A percentile compares a stretch with the other conserved stretches of the same genome.
Conservation (phyloP, 2,329 filamentous ascomycete species). For the Emericellopsis atlantica region DNA sequence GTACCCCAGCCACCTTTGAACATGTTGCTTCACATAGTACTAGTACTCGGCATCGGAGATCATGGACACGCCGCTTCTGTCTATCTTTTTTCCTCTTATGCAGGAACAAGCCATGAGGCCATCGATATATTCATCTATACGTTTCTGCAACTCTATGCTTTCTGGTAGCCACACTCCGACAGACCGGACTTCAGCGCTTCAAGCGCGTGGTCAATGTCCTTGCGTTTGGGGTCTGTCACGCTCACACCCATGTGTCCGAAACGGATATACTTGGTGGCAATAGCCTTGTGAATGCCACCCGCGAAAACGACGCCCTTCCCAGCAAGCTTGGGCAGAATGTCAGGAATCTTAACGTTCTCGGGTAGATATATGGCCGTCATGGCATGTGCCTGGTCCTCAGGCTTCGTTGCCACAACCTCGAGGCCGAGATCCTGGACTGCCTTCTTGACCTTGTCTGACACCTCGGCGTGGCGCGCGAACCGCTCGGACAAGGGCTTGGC, state of each 20-base stretch:
- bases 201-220: constrained; percentile 76
- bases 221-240: constrained; percentile 62
- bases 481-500: constrained; percentile 68
- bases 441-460: constrained; percentile 79
- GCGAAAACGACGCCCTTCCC: constrained; percentile 90
- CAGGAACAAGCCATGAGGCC: no score
- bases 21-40: no score
- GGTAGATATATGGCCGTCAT: constrained; percentile 98
- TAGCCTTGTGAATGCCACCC: constrained; percentile 91
- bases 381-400: constrained; percentile 85
- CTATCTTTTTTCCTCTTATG: no score
- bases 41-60: no score
- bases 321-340: constrained; percentile 72
- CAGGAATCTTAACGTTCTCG: constrained; percentile 65
- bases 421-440: constrained; percentile 69
- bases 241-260: constrained; percentile 98
- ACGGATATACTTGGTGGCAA: constrained; percentile 83
- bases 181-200: constrained; percentile 64
- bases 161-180: constrained; percentile 56
- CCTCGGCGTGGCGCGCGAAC: constrained; percentile 68
- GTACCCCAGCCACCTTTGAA: no score
- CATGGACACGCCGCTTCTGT: no score
- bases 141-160: constrained; percentile 11
- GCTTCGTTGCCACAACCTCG: constrained; percentile 72
- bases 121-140: no score